phyloP scores from a whole-genome alignment of 2,329 filamentous ascomycete species.

The Dactylella cylindrospora region DNA sequence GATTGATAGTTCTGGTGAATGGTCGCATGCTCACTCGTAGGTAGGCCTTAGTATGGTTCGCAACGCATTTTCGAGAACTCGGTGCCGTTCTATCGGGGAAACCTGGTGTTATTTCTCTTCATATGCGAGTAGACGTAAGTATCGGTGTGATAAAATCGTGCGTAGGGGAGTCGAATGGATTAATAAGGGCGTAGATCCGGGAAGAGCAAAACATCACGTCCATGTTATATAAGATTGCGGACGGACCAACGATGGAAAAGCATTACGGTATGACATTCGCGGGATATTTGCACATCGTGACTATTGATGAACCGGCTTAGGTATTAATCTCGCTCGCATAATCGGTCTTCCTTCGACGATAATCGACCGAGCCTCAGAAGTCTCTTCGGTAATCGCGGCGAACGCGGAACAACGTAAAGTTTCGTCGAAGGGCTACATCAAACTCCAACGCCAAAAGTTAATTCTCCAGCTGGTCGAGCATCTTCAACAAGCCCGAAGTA shows the following conservation, averaged over 20 bases:
- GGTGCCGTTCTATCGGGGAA: constrained; percentile 73
- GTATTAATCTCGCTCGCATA: constrained; percentile 46
- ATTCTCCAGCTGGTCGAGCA: constrained; percentile 48
- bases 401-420: constrained; percentile 22
- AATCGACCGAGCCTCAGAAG: constrained; percentile 45
- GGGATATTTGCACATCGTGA: background rate
- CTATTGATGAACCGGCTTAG: constrained; percentile 25
- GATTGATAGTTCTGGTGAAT: constrained; percentile 1
- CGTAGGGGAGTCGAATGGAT: too few species aligned
- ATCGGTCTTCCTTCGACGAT: constrained; percentile 46
- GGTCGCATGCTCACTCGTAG: constrained; percentile 14
- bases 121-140: constrained; percentile 71
- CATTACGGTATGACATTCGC: constrained; percentile 71
- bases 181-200: constrained; percentile 44
- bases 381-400: constrained; percentile 33
- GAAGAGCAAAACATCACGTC: constrained; percentile 65
- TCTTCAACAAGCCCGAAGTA: constrained; percentile 46
- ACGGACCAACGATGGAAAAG: constrained; percentile 68
- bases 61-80: constrained; percentile 86
- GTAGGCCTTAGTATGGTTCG: constrained; percentile 80
- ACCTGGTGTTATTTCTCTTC: constrained; percentile 77
- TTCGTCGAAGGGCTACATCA: constrained; percentile 42
- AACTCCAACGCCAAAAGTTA: constrained; percentile 45
- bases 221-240: constrained; percentile 82
- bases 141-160: background rate